Percentiles rank a stretch among this genome's conserved stretches.
Conservation (phyloP, 805 yeast species). For the Pichia californica region DNA sequence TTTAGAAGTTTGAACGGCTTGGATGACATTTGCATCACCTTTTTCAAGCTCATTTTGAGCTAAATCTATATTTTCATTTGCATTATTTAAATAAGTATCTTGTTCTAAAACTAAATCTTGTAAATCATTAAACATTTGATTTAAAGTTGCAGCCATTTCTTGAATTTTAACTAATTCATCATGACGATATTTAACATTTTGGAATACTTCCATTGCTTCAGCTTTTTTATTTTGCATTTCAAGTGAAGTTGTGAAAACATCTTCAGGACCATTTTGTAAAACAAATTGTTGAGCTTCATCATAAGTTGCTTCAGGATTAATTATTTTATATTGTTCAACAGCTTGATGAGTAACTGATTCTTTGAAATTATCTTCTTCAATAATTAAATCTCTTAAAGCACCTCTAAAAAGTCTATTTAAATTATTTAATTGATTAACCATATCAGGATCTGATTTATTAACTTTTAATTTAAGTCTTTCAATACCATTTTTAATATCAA, state of each 20-base stretch:
- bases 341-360: constrained; percentile 77
- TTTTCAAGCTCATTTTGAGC: constrained; percentile 85
- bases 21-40: constrained; percentile 84
- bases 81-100: constrained; percentile 72
- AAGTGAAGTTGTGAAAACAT: constrained; percentile 85
- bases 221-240: constrained; percentile 51
- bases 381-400: constrained; percentile 73
- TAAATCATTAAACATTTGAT: constrained; percentile 88
- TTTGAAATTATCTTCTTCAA: constrained; percentile 73
- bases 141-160: constrained; percentile 85
- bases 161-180: constrained; percentile 85
- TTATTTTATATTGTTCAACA: constrained; percentile 78
- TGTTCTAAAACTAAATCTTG: constrained; percentile 90
- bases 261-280: constrained; percentile 73
- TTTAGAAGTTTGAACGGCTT: constrained; percentile 76
- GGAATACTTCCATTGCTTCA: constrained; percentile 82
- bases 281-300: constrained; percentile 75
- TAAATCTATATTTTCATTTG: constrained; percentile 64
- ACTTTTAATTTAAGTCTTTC: constrained; percentile 63
- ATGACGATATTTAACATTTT: constrained; percentile 89
- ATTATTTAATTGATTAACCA: constrained; percentile 80
- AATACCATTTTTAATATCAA: constrained; percentile 55
- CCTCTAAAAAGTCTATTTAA: constrained; percentile 74
- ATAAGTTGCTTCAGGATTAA: constrained; percentile 73
- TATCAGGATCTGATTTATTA: constrained; percentile 57